Evolutionary conservation across 192 early-diverging fungal species (phyloP), one percentile per base, ranked within the genome.

Genomic region (Backusella australiensis): DNA sequence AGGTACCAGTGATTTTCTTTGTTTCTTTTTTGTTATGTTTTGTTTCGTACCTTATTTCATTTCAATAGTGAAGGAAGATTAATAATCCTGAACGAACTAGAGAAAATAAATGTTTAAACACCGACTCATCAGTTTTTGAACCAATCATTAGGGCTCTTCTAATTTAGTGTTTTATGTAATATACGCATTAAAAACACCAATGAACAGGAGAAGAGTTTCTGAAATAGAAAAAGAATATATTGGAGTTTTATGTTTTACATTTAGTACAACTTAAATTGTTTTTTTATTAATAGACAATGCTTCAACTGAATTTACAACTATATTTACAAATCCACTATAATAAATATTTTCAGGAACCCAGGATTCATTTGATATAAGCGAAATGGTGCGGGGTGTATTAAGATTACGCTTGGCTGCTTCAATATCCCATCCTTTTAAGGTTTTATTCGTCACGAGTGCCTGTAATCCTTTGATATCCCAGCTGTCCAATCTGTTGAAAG

Each of bases 321-420:
- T 39, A 12, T 71, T 71, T 17, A 71, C 70, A 71, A 71, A 34
- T 44, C 70, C 70, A 34, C 70, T 71, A 49, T 71, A 71, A 44
- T 71, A 71, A 29, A 71, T 32, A 71, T 49, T 49, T 34, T 71
- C 70, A 17, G 70, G 70, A 49, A 46, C 42, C 70, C 70, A 71
- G 19, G 23, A 34, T 17, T 39, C 39, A 15, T 49, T 23, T 46
- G 41, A 41, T 15, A 71, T 1, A 5, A 32, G 12, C 0, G 23
- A 29, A 63, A 63, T 29, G 7, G 70, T 71, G 17, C 42, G 41
- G 8, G 70, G 70, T 44, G 14, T 17, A 12, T 32, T 41, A 1
- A 71, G 29, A 49, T 49, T 49, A 17, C 39, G 26, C 21, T 34
- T 71, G 41, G 42, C 44, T 21, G 70, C 70, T 17, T 71, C 39